Evolutionary conservation across 305 asterid genomes (phyloP).

Genomic region (Ilex paraguariensis): DNA sequence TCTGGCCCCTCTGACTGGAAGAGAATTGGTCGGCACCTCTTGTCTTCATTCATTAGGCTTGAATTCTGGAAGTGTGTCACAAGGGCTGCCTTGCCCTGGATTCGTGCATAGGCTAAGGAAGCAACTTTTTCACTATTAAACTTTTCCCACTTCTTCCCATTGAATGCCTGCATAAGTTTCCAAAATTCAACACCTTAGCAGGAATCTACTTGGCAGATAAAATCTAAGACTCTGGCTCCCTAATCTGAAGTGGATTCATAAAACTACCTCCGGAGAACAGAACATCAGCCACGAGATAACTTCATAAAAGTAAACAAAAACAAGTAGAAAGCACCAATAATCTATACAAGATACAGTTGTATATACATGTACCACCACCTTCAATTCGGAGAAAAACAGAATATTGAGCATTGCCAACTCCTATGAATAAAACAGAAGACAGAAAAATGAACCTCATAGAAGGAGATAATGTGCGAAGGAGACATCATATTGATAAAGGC

Average conservation of each 20-base stretch:
- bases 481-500: slow-evolving; percentile 96
- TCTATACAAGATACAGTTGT: background rate
- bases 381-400: background rate
- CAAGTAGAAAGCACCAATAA: background rate
- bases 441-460: slow-evolving; percentile 61
- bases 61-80: slow-evolving; percentile 94
- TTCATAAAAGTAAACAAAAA: no score
- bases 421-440: background rate
- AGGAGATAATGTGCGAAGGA: slow-evolving; percentile 71
- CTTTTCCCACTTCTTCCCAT: slow-evolving; percentile 98
- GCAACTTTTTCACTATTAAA: slow-evolving; percentile 96
- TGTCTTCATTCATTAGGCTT: slow-evolving; percentile 95
- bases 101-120: slow-evolving; percentile 92
- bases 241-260: no score
- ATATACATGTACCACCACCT: background rate
- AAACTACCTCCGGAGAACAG: no score
- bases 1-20: slow-evolving; percentile 76
- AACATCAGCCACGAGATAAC: no score
- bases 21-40: slow-evolving; percentile 84
- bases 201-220: background rate
- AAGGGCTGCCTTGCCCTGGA: slow-evolving; percentile 83
- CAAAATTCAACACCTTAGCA: background rate
- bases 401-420: background rate
- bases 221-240: background rate
- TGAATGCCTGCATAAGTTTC: slow-evolving; percentile 53